Base-by-base conservation (phyloP, 2,329 filamentous ascomycete genomes). In the Scopulariopsis brevicaulis region DNA sequence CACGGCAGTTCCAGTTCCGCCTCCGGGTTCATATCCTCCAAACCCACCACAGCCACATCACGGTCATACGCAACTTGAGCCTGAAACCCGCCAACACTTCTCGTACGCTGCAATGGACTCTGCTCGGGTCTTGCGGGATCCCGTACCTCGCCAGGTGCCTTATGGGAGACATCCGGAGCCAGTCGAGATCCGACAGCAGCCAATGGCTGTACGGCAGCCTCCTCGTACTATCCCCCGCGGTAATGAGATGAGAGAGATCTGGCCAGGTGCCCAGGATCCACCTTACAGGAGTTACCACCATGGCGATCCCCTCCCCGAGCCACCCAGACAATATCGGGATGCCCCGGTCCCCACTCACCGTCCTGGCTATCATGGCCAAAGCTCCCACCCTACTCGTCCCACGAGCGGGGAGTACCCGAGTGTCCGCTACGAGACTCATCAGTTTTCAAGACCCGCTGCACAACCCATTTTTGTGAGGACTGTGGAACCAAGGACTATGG, bases 381-480 rank as follows among this genome's bases (percentile, higher is more conserved):
- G 5, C 20, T 3, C 54, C 5, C 15, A 18, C 3, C 22, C 54
- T n/a, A 37, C 32, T 43, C 25, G 10, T n/a, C 40, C 52, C 28
- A n/a, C n/a, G 18, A 48, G 37, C 6, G 5, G 8, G 22, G n/a
- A 24, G 11, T 57, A 53, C 50, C 46, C 24, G 7, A 32, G 20
- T 25, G 50, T 6, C 28, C 46, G n/a, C 10, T 7, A 35, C 34
- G 32, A 53, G 32, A 18, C 48, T 53, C 32, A n/a, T 15, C 55
- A 37, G 32, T 25, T 32, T 2, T 20, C 22, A 14, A 35, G 25
- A 18, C 28, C 32, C 2, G 34, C 55, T 4, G 35, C 50, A 14
- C 46, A 53, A 20, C 48, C 55, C 11, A 52, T 57, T 32, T 57
- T 57, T 34, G 55, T 57, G 15, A 57, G 55, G 22, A 48, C 24